These are phyloP conservation scores for Diaporthe nobilis DNA, from an alignment of 2,329 filamentous ascomycete genomes.

Conservation along the genomic window DNA sequence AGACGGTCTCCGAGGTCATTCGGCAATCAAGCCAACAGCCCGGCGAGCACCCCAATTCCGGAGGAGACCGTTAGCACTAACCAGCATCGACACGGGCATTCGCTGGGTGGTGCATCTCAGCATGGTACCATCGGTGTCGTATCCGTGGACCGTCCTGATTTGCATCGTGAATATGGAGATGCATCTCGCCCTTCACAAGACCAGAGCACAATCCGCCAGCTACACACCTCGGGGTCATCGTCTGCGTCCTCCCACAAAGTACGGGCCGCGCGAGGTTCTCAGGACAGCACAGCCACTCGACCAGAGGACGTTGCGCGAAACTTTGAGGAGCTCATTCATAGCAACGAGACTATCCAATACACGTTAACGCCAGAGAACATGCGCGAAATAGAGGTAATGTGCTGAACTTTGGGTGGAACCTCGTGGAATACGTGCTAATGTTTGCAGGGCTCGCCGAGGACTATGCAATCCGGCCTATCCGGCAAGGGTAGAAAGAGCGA, in stretches of 20 bases:
- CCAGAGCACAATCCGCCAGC: conserved; percentile 51
- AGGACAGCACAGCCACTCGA: conserved; percentile 65
- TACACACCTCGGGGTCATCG: conserved; percentile 66
- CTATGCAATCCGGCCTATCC: conserved; percentile 51
- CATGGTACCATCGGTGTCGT: conserved; percentile 54
- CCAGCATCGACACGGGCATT: conserved; percentile 41
- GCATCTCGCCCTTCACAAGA: conserved; percentile 38
- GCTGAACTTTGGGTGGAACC: neutral
- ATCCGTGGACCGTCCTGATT: conserved; percentile 54
- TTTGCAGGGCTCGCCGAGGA: conserved; percentile 39
- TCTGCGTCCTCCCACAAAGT: conserved; percentile 65
- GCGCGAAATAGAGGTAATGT: conserved; percentile 79
- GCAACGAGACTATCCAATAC: conserved; percentile 86
- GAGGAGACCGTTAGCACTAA: conserved; percentile 47
- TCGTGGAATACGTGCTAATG: conserved; percentile 26
- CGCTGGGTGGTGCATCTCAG: conserved; percentile 37
- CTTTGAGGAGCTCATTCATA: conserved; percentile 85
- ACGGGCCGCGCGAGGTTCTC: conserved; percentile 69
- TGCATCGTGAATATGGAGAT: conserved; percentile 53
- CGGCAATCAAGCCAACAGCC: conserved; percentile 3
- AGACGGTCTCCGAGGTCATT: conserved; percentile 38
- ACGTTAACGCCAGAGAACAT: conserved; percentile 86
- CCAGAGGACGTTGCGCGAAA: conserved; percentile 74
- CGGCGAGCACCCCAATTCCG: conserved; percentile 44
- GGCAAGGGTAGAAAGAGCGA: conserved; percentile 63